Conservation (phyloP, 495 filamentous ascomycete species). For the Penicillium tannophilum region DNA sequence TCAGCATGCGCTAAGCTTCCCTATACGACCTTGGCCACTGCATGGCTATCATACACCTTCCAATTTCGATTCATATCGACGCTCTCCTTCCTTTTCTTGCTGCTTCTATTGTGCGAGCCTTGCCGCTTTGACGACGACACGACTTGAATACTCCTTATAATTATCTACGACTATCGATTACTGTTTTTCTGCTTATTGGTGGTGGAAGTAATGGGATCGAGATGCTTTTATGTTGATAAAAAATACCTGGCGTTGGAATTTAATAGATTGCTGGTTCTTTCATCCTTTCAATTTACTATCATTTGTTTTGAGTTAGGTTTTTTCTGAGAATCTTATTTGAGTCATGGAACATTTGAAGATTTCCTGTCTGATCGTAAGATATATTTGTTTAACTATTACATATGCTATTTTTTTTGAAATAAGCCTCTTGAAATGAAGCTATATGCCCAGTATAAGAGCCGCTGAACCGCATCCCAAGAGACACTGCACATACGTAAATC, state of each 20-base stretch:
- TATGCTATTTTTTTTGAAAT: background rate
- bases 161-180: background rate
- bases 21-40: background rate
- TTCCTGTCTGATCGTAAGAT: background rate
- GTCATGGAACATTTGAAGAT: background rate
- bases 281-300: background rate
- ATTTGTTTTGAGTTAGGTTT: background rate
- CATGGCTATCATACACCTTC: background rate
- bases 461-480: background rate
- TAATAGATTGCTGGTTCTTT: background rate
- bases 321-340: background rate
- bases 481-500: background rate
- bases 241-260: background rate
- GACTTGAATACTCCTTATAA: background rate
- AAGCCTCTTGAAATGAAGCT: background rate
- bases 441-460: background rate
- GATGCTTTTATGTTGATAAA: background rate
- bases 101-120: background rate
- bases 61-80: background rate
- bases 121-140: conserved; percentile 4
- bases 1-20: conserved; percentile 27
- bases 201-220: background rate
- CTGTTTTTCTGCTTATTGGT: background rate
- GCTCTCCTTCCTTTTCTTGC: background rate
- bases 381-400: background rate